Base-by-base conservation (phyloP, 441 rosid genomes). In the Populus hybrid region DNA sequence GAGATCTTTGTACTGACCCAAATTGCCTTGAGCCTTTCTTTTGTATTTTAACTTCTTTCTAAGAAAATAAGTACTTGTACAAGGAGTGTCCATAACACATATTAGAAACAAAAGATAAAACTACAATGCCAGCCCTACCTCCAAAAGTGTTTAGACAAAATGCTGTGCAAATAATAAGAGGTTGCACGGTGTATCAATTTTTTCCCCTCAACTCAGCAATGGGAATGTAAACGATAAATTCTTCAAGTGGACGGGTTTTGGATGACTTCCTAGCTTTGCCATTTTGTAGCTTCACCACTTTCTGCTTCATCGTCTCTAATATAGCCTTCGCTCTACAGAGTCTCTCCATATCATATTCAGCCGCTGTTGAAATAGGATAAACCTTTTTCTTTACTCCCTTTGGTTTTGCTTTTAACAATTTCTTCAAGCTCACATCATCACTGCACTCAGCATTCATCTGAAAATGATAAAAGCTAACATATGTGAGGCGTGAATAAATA, bases 141-240 rank as follows among this genome's bases (percentile, higher is more conserved):
- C 64, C 21, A 59, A 32, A 73, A n/a, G 69, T 67, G 69, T 67
- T 34, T 63, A 14, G 12, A 46, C 32, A 10, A 67, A 40, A 21
- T 77, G 69, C 74, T 66, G 64, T 38, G 75, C 81, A 32, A 65
- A 78, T 16, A 77, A 21, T 16, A 26, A 34, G 20, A 24, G 32
- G 26, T 16, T 65, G 72, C 24, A 38, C 54, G 6, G 35, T 57
- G 69, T 40, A 36, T 87, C 83, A 86, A 54, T 20, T 59, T 70
- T 89, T 93, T 84, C 91, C 98, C 81, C 77, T 88, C 77, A 94
- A 77, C 85, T 87, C 92, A 38, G 93, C 98, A 74, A 84, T 70
- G 10, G 99, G 99, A 73, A 96, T 90, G 84, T 87, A 93, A 57
- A 91, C 72, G 69, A 93, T 84, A 61, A 85, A 74, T 32, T 91